Conservation (phyloP, 305 asterid genomes). For the Withania somnifera region DNA sequence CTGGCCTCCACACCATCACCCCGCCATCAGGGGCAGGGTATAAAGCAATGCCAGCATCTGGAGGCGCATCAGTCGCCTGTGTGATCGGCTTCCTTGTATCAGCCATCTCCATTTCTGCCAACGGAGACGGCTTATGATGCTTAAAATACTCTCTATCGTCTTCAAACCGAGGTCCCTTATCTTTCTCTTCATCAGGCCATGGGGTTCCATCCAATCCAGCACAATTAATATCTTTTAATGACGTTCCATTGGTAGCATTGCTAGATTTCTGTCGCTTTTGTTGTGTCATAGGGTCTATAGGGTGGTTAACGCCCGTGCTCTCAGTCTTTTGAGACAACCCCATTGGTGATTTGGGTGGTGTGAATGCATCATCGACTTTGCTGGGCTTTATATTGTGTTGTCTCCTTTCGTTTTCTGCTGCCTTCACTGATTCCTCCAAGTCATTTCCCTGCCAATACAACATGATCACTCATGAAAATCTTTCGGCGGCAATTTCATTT, state of each 20-base stretch:
- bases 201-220: conserved; percentile 50
- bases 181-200: conserved; percentile 31
- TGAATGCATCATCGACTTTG: conserved; percentile 21
- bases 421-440: conserved; percentile 20
- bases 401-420: conserved; percentile 17
- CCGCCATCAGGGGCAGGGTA: conserved; percentile 7
- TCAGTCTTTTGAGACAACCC: conserved; percentile 29
- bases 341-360: conserved; percentile 25
- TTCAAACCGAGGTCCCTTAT: conserved; percentile 13
- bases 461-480: too few relatives aligned
- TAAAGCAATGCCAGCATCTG: conserved; percentile 12
- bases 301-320: conserved; percentile 35
- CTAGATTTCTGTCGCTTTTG: conserved; percentile 29
- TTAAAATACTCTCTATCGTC: conserved; percentile 41
- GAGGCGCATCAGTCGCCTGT: conserved; percentile 42
- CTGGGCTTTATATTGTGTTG: conserved; percentile 9
- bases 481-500: too few relatives aligned
- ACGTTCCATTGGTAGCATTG: background rate
- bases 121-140: conserved; percentile 60
- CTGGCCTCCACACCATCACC: conserved; percentile 44
- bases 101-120: conserved; percentile 45
- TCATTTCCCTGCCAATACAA: conserved; percentile 26
- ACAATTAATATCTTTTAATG: conserved; percentile 27
- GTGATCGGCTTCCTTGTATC: conserved; percentile 61
- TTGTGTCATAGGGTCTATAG: conserved; percentile 31